Percentiles rank a stretch among this genome's conserved stretches.
phyloP scores from a whole-genome alignment of 2,329 filamentous ascomycete genomes.

The Aureobasidium melanogenum region DNA sequence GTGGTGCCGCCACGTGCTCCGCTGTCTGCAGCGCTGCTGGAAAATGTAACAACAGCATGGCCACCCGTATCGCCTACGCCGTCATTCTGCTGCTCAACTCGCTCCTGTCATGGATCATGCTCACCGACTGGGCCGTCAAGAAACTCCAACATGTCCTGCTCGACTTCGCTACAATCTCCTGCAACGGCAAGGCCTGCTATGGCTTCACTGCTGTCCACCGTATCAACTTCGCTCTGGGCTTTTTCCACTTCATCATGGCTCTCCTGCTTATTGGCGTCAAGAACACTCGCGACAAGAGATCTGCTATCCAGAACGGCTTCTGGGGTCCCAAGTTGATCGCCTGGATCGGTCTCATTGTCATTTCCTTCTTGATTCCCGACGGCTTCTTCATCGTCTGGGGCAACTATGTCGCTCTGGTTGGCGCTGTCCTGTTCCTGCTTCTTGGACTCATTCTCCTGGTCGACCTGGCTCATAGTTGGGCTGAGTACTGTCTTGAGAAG shows the following conservation, averaged over 20 bases:
- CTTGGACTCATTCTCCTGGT: conserved; percentile 87
- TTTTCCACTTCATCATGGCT: conserved; percentile 85
- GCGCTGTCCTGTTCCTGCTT: conserved; percentile 87
- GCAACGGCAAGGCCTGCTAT: conserved; percentile 81
- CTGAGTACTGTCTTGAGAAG: conserved; percentile 87
- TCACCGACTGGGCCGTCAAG: conserved; percentile 96
- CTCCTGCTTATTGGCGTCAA: conserved; percentile 77
- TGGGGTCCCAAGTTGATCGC: conserved; percentile 94
- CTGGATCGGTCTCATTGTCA: conserved; percentile 77
- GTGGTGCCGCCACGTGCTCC: conserved; percentile 91
- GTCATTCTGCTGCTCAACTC: conserved; percentile 93
- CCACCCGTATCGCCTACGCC: conserved; percentile 78
- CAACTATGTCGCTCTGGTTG: conserved; percentile 80
- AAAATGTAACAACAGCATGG: conserved; percentile 95
- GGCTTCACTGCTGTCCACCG: conserved; percentile 95
- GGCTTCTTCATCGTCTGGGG: conserved; percentile 92
- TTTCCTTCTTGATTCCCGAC: conserved; percentile 94
- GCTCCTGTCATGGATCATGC: conserved; percentile 96
- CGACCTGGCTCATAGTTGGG: conserved; percentile 93
- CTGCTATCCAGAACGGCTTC: conserved; percentile 91
- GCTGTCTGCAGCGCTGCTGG: conserved; percentile 93
- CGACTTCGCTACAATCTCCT: conserved; percentile 93
- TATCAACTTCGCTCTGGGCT: conserved; percentile 92
- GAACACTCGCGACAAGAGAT: conserved; percentile 78
- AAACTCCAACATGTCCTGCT: conserved; percentile 87